Conservation (phyloP, 2,329 filamentous ascomycete genomes). For the Claviceps capensis region DNA sequence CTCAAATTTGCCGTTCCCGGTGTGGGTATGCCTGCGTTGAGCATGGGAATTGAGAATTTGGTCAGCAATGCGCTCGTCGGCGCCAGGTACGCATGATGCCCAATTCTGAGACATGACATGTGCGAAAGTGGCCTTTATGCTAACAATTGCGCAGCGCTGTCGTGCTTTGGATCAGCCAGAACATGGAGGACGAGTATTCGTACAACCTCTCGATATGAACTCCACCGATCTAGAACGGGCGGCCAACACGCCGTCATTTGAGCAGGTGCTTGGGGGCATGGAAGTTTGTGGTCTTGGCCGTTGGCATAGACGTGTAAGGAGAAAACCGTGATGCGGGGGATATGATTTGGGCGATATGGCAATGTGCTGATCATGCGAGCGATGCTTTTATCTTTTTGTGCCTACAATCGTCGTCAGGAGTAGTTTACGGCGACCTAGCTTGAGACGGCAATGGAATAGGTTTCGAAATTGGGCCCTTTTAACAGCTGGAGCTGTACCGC, state of each 20-base stretch:
- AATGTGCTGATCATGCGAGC: background rate
- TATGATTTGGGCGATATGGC: background rate
- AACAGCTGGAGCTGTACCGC: background rate
- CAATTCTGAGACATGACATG: background rate
- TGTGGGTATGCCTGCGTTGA: slow-evolving; percentile 44
- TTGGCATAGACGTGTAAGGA: background rate
- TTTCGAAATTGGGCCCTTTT: background rate
- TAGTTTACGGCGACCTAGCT: background rate
- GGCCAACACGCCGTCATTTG: no score
- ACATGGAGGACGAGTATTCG: slow-evolving; percentile 59
- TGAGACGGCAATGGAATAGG: background rate
- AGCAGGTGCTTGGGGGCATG: no score
- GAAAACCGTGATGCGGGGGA: background rate
- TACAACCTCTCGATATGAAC: slow-evolving; percentile 46
- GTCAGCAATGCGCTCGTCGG: slow-evolving; percentile 51
- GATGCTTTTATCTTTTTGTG: background rate
- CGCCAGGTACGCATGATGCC: slow-evolving; percentile 31
- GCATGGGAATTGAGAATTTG: slow-evolving; percentile 54
- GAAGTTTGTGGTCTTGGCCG: background rate
- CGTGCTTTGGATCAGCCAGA: slow-evolving; percentile 55
- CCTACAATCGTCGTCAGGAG: background rate
- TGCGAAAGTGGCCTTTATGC: background rate
- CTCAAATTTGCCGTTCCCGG: slow-evolving; percentile 48
- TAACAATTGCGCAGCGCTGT: slow-evolving; percentile 33
- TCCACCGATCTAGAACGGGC: no score